phyloP scores from a whole-genome alignment of 257 asterid species.

The Euphrasia confusa region DNA sequence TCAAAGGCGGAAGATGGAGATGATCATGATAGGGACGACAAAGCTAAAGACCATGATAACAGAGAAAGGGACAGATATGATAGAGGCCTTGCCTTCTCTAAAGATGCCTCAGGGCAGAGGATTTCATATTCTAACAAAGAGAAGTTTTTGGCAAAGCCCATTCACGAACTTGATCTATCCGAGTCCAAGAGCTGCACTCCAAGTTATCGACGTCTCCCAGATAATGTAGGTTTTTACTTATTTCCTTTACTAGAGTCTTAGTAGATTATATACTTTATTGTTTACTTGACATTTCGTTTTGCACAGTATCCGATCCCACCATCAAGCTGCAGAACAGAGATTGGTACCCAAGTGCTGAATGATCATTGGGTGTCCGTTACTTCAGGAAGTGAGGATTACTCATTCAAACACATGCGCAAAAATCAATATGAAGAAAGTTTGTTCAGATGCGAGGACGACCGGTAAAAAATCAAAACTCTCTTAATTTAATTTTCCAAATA shows the following conservation, averaged over 20 bases:
- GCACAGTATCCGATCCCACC: constrained; percentile 78
- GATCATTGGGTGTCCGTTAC: constrained; percentile 97
- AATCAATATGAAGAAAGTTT: constrained; percentile 97
- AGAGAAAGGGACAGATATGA: constrained; percentile 67
- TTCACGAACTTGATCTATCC: constrained; percentile 95
- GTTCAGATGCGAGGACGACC: constrained; percentile 95
- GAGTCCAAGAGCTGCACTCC: constrained; percentile 86
- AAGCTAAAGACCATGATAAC: constrained; percentile 36
- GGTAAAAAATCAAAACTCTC: constrained; percentile 39
- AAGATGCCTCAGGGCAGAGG: constrained; percentile 56
- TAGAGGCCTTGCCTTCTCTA: constrained; percentile 42
- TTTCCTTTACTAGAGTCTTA: constrained; percentile 21
- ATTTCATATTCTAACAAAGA: constrained; percentile 58
- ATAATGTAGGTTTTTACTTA: constrained; percentile 50
- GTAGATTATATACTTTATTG: constrained; percentile 23
- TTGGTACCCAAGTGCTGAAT: constrained; percentile 73
- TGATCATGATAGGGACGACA: constrained; percentile 48
- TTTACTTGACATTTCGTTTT: constrained; percentile 25
- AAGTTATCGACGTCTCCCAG: constrained; percentile 90
- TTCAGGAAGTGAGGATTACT: constrained; percentile 98
- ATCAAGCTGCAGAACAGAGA: constrained; percentile 67
- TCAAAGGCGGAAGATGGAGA: constrained; percentile 37
- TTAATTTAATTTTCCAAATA: neutral
- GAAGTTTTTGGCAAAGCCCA: constrained; percentile 65
- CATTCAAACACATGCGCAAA: constrained; percentile 95